These are phyloP conservation scores for Chiua virens DNA, from an alignment of 768 basidiomycete genomes.

Conservation along the genomic window DNA sequence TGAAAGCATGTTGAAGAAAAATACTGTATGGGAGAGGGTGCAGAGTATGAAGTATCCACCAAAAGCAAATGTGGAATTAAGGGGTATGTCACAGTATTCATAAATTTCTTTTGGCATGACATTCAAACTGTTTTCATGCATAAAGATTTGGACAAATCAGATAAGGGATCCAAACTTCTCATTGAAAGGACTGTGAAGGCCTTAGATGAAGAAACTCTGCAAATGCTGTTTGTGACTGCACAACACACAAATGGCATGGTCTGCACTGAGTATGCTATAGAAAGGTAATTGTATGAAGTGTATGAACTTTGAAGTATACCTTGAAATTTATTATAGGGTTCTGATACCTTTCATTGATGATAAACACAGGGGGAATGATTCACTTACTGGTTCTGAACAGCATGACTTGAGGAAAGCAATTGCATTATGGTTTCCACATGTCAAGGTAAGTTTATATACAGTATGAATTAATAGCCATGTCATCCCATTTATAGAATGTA, in stretches of 20 bases:
- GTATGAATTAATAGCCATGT: not conserved
- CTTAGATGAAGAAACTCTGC: no score
- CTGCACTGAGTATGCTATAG: not conserved
- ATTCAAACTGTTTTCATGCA: no score
- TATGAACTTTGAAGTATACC: not conserved
- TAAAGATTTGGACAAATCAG: no score
- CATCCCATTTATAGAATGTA: no score
- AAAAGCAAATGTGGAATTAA: not conserved
- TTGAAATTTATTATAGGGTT: not conserved
- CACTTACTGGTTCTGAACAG: not conserved
- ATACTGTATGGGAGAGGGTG: not conserved
- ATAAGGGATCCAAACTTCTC: no score
- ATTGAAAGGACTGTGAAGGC: no score
- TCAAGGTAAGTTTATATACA: not conserved
- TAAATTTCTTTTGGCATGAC: no score
- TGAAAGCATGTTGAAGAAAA: not conserved
- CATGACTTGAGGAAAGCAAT: not conserved
- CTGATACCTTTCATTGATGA: not conserved
- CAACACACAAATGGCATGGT: not conserved
- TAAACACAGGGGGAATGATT: not conserved
- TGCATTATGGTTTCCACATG: not conserved
- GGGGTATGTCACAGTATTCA: not conserved
- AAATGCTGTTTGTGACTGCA: no score
- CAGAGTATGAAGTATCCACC: not conserved
- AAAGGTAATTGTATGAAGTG: not conserved